Evolutionary conservation across 177 flowering plant species (phyloP).

Genomic region (Vitis hybrid): DNA sequence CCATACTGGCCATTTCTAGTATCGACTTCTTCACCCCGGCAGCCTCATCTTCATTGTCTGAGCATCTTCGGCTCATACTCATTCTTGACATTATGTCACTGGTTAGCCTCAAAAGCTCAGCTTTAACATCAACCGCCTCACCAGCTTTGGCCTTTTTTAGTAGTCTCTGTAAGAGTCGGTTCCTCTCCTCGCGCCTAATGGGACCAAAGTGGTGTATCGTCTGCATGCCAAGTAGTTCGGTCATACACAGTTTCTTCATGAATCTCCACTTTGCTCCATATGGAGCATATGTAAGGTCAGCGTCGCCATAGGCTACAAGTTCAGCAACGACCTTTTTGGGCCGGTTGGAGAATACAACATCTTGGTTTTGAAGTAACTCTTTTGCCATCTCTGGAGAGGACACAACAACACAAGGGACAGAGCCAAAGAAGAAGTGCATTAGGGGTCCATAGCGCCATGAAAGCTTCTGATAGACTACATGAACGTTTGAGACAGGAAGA

Average conservation of each 20-base stretch:
- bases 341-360: background rate
- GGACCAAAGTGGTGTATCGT: conserved; percentile 4
- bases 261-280: conserved; percentile 5
- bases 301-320: no score
- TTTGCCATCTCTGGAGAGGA: background rate
- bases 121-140: conserved; percentile 14
- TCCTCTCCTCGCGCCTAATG: conserved; percentile 26
- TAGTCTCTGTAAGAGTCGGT: conserved; percentile 20
- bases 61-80: conserved; percentile 34
- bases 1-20: conserved; percentile 13
- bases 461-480: background rate
- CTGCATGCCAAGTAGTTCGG: conserved; percentile 1
- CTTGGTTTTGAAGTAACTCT: background rate
- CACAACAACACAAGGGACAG: background rate
- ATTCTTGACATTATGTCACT: conserved; percentile 32
- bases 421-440: background rate
- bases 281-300: background rate
- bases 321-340: background rate
- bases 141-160: conserved; percentile 14
- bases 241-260: conserved; percentile 12
- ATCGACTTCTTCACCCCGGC: conserved; percentile 18
- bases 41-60: conserved; percentile 19
- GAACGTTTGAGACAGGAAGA: no score
- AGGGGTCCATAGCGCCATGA: conserved; percentile 2
- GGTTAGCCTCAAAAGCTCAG: conserved; percentile 19